phyloP scores from a whole-genome alignment of 805 yeast species.

The Vanderwaltozyma verrucispora region DNA sequence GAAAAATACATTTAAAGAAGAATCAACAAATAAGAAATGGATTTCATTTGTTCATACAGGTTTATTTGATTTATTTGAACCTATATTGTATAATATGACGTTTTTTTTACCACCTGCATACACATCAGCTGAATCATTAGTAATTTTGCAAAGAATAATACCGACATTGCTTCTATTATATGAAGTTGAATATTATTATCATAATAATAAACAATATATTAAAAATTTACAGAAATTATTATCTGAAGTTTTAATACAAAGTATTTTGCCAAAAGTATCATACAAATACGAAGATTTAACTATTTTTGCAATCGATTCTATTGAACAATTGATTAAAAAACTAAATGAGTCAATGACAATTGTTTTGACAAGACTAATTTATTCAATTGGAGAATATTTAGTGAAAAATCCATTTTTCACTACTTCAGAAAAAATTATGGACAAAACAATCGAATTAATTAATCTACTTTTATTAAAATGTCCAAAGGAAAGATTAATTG shows the following conservation, averaged over 20 bases:
- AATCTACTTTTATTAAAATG: slow-evolving; percentile 4
- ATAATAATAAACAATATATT: slow-evolving; percentile 3
- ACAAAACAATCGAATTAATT: slow-evolving; percentile 9
- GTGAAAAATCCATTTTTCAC: slow-evolving; percentile 23
- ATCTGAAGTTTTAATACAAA: slow-evolving; percentile 18
- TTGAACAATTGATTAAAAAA: slow-evolving; percentile 2
- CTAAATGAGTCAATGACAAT: slow-evolving; percentile 7
- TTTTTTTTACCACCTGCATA: slow-evolving; percentile 23
- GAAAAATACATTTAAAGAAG: slow-evolving; percentile 8
- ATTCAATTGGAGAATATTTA: slow-evolving; percentile 20
- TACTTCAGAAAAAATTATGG: slow-evolving; percentile 8
- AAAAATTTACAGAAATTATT: slow-evolving; percentile 11
- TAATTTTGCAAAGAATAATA: slow-evolving; percentile 12
- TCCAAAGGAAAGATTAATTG: slow-evolving; percentile 14
- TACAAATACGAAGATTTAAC: slow-evolving; percentile 15
- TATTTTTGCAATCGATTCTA: slow-evolving; percentile 4
- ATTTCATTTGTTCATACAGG: slow-evolving; percentile 20
- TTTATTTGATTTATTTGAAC: slow-evolving; percentile 18
- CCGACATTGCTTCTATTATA: slow-evolving; percentile 18
- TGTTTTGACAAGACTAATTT: slow-evolving; percentile 18
- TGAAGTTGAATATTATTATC: slow-evolving; percentile 7
- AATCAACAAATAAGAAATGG: slow-evolving; percentile 11
- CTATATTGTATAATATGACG: slow-evolving; percentile 17
- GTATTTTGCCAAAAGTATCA: slow-evolving; percentile 19
- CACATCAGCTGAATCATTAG: slow-evolving; percentile 8